Conservation (phyloP, 1,139 yeast species). For the Arxiozyma heterogenica region DNA sequence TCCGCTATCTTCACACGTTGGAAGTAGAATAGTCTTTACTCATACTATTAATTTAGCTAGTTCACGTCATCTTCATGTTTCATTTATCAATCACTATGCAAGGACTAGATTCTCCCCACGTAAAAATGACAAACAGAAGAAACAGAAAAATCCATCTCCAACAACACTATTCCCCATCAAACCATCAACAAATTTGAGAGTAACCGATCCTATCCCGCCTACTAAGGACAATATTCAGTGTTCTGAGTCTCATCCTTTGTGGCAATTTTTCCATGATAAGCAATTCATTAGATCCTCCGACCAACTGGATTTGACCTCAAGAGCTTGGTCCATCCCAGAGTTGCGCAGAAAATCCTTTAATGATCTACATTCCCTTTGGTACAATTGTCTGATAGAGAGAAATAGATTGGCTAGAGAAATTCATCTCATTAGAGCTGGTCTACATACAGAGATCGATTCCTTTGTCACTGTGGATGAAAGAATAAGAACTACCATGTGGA, state of each 20-base stretch:
- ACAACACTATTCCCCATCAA: not conserved
- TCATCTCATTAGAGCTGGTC: conserved; percentile 33
- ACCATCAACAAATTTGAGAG: conserved; percentile 31
- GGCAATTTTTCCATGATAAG: conserved; percentile 79
- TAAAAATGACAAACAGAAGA: not conserved
- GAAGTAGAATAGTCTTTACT: no score
- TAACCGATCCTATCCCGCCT: conserved; percentile 84
- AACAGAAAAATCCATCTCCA: not conserved
- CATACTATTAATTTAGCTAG: not conserved
- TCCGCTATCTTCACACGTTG: not conserved
- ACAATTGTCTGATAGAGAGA: conserved; percentile 71
- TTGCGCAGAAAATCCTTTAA: conserved; percentile 85
- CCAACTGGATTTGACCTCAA: conserved; percentile 52
- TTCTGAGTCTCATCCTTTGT: conserved; percentile 81
- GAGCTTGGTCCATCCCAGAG: conserved; percentile 85
- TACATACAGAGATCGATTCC: conserved; percentile 33
- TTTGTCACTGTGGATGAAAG: conserved; percentile 37
- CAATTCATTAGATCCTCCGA: conserved; percentile 50
- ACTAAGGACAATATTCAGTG: conserved; percentile 63
- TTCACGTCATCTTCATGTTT: not conserved
- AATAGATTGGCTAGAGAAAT: conserved; percentile 72
- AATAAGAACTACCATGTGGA: conserved; percentile 53
- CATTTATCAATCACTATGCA: not conserved
- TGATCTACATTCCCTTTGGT: conserved; percentile 89
- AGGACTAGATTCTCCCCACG: not conserved